Evolutionary conservation across 2,329 filamentous ascomycete genomes (phyloP).

Genomic region (Aspergillus brasiliensis): DNA sequence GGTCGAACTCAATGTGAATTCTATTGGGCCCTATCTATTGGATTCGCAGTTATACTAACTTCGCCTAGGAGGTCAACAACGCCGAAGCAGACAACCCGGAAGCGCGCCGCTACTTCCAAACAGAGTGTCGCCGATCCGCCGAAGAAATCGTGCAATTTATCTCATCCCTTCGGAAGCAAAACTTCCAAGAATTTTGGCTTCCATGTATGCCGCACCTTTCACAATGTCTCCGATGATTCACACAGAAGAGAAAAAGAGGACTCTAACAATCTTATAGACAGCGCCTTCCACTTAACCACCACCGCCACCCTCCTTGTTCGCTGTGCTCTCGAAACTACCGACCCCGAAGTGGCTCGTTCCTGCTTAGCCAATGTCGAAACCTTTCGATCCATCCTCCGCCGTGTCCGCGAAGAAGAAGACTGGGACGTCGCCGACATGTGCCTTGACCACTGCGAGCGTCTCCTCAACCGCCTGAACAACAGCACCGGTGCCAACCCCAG

Average conservation of each 20-base stretch:
- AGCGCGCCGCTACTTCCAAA: constrained; percentile 52
- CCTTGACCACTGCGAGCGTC: constrained; percentile 52
- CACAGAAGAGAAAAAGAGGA: background rate
- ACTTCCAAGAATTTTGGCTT: constrained; percentile 58
- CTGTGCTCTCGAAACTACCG: constrained; percentile 54
- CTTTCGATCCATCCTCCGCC: constrained; percentile 51
- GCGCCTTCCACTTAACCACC: constrained; percentile 56
- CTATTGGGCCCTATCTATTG: background rate
- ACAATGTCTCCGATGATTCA: background rate
- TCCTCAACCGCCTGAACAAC: constrained; percentile 45
- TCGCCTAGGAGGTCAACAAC: constrained; percentile 45
- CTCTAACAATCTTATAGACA: constrained; percentile 35
- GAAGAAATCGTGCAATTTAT: constrained; percentile 55
- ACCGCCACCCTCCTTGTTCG: constrained; percentile 57
- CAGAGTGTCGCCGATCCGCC: constrained; percentile 47
- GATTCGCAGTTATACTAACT: background rate
- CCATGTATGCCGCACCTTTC: constrained; percentile 37
- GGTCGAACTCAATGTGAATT: constrained; percentile 49
- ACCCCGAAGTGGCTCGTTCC: constrained; percentile 47
- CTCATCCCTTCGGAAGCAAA: constrained; percentile 47
- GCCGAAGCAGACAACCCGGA: constrained; percentile 49
- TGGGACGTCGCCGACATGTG: constrained; percentile 61
- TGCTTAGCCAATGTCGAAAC: constrained; percentile 52
- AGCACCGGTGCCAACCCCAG: constrained; percentile 22
- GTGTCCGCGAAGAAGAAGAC: constrained; percentile 52